A percentile compares a stretch with the other conserved stretches of the same genome.
These are phyloP conservation scores for Musa beccarii DNA, from an alignment of 176 grass and related monocot species.

Conservation along the genomic window DNA sequence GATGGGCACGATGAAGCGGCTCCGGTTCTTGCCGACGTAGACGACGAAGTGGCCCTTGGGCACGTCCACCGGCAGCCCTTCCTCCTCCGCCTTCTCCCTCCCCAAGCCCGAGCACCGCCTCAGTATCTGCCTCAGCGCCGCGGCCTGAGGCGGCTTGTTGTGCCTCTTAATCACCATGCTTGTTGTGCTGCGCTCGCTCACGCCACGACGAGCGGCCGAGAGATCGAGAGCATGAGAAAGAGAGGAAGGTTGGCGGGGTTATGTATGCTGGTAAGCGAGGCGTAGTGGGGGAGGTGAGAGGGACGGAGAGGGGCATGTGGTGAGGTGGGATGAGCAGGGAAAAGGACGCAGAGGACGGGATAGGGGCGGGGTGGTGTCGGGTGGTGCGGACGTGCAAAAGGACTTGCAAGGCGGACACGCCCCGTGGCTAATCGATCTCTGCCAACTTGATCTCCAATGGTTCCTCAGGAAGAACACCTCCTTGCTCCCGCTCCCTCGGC, in stretches of 20 bases:
- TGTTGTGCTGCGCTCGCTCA: too few relatives aligned
- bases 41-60: constrained; percentile 86
- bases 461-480: too few relatives aligned
- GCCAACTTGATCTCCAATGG: too few relatives aligned
- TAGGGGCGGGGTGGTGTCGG: background rate
- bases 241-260: too few relatives aligned
- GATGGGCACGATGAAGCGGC: constrained; percentile 75
- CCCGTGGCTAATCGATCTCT: too few relatives aligned
- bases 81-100: constrained; percentile 18
- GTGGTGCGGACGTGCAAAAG: background rate
- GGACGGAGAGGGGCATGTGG: background rate
- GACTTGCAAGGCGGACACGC: background rate
- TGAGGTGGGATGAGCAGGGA: background rate
- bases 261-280: too few relatives aligned
- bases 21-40: constrained; percentile 65
- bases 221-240: too few relatives aligned
- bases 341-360: background rate
- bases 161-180: constrained; percentile 48
- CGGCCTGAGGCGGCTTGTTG: constrained; percentile 3
- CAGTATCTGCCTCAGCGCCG: constrained; percentile 69
- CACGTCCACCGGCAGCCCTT: constrained; percentile 52
- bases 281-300: too few relatives aligned
- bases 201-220: too few relatives aligned
- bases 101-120: constrained; percentile 67
- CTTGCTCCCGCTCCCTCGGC: too few relatives aligned